Percentiles rank a stretch among this genome's conserved stretches.
phyloP scores from a whole-genome alignment of 345 rosid species.

The Citropsis articulata region DNA sequence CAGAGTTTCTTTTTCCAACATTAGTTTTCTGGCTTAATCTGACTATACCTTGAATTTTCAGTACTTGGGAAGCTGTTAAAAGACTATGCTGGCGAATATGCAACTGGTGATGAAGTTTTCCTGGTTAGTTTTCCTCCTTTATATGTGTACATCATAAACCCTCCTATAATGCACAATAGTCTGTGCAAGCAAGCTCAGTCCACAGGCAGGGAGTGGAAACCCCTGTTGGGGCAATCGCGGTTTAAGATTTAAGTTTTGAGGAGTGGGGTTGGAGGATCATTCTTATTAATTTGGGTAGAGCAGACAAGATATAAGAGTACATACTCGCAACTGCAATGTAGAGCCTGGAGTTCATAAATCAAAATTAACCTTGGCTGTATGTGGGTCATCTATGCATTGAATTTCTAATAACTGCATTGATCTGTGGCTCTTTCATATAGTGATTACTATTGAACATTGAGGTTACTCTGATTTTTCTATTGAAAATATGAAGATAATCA shows the following conservation, averaged over 20 bases:
- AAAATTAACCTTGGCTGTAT: neutral
- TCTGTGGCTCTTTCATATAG: no score
- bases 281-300: neutral
- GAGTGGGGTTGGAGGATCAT: neutral
- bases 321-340: no score
- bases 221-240: neutral
- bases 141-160: neutral
- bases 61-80: no score
- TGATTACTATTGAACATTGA: no score
- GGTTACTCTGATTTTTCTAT: no score
- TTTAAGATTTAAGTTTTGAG: neutral
- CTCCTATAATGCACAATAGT: neutral
- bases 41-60: no score
- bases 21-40: no score
- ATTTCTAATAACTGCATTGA: no score
- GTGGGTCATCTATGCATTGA: neutral
- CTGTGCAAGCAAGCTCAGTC: no score
- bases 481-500: no score
- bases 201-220: neutral
- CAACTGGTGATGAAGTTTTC: constrained; percentile 67
- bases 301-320: neutral
- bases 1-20: no score
- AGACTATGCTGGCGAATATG: constrained; percentile 78
- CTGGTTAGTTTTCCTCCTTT: constrained; percentile 48
- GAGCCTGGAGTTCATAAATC: neutral